Base-by-base conservation (phyloP, 139 green algal genomes). In the Chlorella ohadii region DNA sequence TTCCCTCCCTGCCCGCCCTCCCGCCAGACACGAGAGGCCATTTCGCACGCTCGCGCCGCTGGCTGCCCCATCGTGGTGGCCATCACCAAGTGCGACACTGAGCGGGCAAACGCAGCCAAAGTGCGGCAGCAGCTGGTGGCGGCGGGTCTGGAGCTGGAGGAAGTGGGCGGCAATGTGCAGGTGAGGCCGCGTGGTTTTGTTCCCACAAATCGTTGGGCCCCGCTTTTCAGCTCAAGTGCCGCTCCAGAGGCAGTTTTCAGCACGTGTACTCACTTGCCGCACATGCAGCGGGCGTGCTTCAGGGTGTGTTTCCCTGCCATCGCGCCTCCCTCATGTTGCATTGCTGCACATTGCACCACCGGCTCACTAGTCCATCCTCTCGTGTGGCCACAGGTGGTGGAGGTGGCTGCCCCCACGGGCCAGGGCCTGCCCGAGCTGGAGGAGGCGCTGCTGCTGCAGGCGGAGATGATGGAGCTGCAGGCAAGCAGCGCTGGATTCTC, bases 391-490 rank as follows among this genome's bases (percentile, higher is more conserved):
- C 65, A 89, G 82, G 90, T 95, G 31, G 92, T 98, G 41, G 87
- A 95, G 63, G 92, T 95, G 39, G 88, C 92, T 33, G 93, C 91
- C 25, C 75, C 71, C 56, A 84, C 63, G 39, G 88, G 91, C 4
- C 13, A 65, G 31, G 96, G 96, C 4, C 88, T 99, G 59, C 41
- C 81, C 0, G 92, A 94, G 57, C 89, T 99, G 72, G 92, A 98
- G 85, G 95, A 98, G 82, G 92, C 95, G 0, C 84, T 99, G 67
- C 84, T 96, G 84, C 91, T 99, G 38, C 94, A 98, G 92, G 92
- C 94, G 25, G 94, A 98, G 84, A 57, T 97, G 65, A 90, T 98
- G 89, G 95, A 98, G 44, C 89, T 98, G 79, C 72, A 71, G 64
- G 80, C 25, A 71, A 39, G 64, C 44, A 9, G 7, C 9, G 63